These are phyloP conservation scores for Flaveria sonorensis DNA, from an alignment of 129 eudicot genomes.

Conservation along the genomic window DNA sequence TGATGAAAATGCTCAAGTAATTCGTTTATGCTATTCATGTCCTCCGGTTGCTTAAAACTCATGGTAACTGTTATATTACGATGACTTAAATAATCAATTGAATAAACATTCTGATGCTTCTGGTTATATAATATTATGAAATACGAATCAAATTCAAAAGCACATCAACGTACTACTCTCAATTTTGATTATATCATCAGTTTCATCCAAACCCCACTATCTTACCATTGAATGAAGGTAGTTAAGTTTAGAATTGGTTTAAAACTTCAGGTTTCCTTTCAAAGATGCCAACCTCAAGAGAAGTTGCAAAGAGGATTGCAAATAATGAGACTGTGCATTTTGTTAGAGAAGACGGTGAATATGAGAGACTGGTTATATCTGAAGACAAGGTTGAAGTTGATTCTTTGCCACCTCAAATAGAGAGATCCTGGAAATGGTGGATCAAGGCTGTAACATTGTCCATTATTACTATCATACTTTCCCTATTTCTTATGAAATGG, in stretches of 20 bases:
- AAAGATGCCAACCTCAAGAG: conserved; percentile 59
- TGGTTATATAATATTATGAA: neutral
- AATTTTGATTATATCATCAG: neutral
- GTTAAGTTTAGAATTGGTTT: neutral
- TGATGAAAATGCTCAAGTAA: neutral
- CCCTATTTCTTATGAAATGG: conserved; percentile 63
- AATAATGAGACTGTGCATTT: conserved; percentile 40
- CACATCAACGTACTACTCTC: neutral
- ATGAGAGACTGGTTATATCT: conserved; percentile 64
- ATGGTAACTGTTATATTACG: neutral
- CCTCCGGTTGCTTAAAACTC: neutral
- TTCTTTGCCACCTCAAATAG: conserved; percentile 36
- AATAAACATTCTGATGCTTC: neutral
- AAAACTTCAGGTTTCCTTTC: conserved; percentile 40
- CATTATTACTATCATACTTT: conserved; percentile 35
- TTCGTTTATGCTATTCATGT: neutral
- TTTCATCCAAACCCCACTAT: no score
- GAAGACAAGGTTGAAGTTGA: conserved; percentile 46
- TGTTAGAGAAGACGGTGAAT: conserved; percentile 63
- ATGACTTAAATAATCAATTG: neutral
- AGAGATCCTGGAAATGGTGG: conserved; percentile 68
- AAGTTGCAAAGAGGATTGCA: conserved; percentile 37
- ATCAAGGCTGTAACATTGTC: conserved; percentile 58
- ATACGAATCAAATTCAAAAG: neutral
- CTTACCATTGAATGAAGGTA: no score